Evolutionary conservation across 2,329 filamentous ascomycete species (phyloP), one percentile per base, ranked within the genome.

Genomic region (Dryadomyces sulphureus): DNA sequence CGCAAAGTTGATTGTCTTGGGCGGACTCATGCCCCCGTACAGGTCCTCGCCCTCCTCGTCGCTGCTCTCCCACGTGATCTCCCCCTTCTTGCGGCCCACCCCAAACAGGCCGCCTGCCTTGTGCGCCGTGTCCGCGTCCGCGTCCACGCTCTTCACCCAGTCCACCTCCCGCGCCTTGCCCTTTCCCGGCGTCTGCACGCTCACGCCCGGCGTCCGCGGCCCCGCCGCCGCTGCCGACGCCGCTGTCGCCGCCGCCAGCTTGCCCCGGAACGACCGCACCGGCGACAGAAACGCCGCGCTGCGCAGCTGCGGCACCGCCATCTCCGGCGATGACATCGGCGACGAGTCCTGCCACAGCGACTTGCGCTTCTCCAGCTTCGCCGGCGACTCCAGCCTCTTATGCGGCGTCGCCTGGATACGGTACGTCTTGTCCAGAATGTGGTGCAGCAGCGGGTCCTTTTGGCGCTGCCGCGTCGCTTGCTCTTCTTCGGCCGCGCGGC

Each of bases 361-460:
- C 21, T 42, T 49, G 11, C 16, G 32, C 22, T 52, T 52, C 1
- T 51, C 52, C 36, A 52, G 57, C 2, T 12, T 25, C 21, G 22
- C 2, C 16, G 14, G 24, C n/a, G 32, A 11, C n/a, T n/a, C n/a
- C n/a, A n/a, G n/a, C n/a, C n/a, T 56, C 56, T 79, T 81, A 54
- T 92, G 80, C 0, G 92, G 92, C 9, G 92, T 98, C 6, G 90
- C 87, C 62, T 93, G 86, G 21, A 98, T 73, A 27, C 90, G 85
- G 66, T 94, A 98, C 48, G 84, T 95, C 64, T 93, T 95, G 68
- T 96, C 89, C 5, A 94, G 76, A n/a, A 96, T 72, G 48, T 84
- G 84, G 61, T 96, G 90, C 36, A 98, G 73, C 8, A 96, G 70
- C 3, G 85, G 84, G 58, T 95, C 87, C 49, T 78, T 75, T 55